These are phyloP conservation scores for Arthrobotrys conoides DNA, from an alignment of 2,329 filamentous ascomycete genomes.

Conservation along the genomic window DNA sequence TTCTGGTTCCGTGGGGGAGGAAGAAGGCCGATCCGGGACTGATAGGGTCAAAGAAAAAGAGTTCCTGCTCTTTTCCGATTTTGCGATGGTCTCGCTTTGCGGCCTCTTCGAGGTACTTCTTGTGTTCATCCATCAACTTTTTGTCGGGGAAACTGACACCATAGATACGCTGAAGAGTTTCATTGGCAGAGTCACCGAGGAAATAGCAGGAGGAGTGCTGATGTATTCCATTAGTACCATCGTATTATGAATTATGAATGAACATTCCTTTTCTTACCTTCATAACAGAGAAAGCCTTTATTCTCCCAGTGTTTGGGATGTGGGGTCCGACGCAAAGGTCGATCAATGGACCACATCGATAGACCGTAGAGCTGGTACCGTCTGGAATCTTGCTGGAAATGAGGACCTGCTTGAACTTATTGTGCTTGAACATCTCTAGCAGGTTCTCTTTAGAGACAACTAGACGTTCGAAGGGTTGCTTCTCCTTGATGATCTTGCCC, in stretches of 20 bases:
- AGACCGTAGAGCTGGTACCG: conserved; percentile 92
- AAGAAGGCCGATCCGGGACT: conserved; percentile 96
- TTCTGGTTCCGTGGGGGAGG: conserved; percentile 90
- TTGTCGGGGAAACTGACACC: conserved; percentile 98
- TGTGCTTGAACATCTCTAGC: conserved; percentile 96
- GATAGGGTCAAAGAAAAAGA: conserved; percentile 95
- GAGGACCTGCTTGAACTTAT: conserved; percentile 98
- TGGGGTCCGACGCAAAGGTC: conserved; percentile 96
- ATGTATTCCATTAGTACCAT: conserved; percentile 66
- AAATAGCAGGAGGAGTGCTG: conserved; percentile 87
- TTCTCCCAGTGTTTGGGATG: conserved; percentile 90
- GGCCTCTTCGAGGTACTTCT: conserved; percentile 97
- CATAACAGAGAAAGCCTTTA: conserved; percentile 95
- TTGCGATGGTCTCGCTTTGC: conserved; percentile 95
- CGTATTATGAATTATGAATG: neutral
- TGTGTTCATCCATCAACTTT: conserved; percentile 91
- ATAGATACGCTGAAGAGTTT: conserved; percentile 95
- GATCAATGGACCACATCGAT: conserved; percentile 91
- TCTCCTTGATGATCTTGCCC: conserved; percentile 90
- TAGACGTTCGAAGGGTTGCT: conserved; percentile 92
- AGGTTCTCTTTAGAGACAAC: conserved; percentile 91
- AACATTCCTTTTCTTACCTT: conserved; percentile 71
- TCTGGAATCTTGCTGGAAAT: conserved; percentile 93
- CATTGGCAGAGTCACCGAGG: conserved; percentile 91
- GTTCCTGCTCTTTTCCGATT: conserved; percentile 94